phyloP scores from a whole-genome alignment of 176 grass and related monocot species.

The Triticum urartu region DNA sequence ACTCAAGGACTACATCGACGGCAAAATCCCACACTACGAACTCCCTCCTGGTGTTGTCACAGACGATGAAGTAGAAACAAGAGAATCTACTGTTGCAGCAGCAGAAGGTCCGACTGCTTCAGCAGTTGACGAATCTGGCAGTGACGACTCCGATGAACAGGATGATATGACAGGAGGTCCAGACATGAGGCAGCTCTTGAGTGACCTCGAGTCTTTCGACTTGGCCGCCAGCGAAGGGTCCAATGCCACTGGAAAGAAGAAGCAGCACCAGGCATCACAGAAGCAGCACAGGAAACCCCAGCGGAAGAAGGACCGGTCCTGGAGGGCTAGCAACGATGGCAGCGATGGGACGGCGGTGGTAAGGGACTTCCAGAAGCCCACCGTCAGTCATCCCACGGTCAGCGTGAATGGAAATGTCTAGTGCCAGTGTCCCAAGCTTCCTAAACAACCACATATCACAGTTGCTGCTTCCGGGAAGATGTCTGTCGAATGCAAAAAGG shows the following conservation, averaged over 20 bases:
- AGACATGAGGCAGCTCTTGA: constrained; percentile 42
- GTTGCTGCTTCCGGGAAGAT: neutral
- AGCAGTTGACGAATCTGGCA: constrained; percentile 19
- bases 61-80: neutral
- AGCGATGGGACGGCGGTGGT: constrained; percentile 50
- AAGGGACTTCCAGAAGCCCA: constrained; percentile 52
- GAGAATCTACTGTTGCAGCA: neutral
- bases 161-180: neutral
- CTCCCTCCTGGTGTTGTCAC: constrained; percentile 49
- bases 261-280: constrained; percentile 29
- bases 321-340: constrained; percentile 53
- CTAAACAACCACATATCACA: neutral
- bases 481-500: neutral
- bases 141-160: neutral
- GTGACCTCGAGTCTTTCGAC: constrained; percentile 64
- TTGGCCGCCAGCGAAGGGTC: constrained; percentile 32
- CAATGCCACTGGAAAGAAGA: constrained; percentile 31
- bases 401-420: constrained; percentile 7
- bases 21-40: constrained; percentile 85
- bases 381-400: constrained; percentile 14
- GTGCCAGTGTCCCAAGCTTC: neutral
- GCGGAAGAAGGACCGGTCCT: constrained; percentile 72
- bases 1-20: constrained; percentile 92
- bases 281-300: constrained; percentile 70
- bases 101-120: constrained; percentile 14